phyloP scores from a whole-genome alignment of 768 basidiomycete species.

The Porpolomopsis calyptriformis region DNA sequence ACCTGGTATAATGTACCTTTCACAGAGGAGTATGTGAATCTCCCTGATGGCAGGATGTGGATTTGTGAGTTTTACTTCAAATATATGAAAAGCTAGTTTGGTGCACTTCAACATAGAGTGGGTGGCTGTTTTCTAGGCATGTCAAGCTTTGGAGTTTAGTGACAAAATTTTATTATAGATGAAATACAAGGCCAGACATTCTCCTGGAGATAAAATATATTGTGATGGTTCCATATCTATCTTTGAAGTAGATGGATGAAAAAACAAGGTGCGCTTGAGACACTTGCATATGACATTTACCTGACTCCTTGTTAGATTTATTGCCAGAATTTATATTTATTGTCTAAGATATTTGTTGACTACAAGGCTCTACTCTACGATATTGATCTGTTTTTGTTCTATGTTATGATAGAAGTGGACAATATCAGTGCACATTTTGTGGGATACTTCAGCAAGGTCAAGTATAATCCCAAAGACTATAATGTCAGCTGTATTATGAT shows the following conservation, averaged over 20 bases:
- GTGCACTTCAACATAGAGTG: constrained; percentile 76
- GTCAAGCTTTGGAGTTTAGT: background rate
- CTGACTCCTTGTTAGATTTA: constrained; percentile 57
- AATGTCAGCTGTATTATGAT: constrained; percentile 99
- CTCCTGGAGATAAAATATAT: constrained; percentile 98
- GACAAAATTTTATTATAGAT: constrained; percentile 35
- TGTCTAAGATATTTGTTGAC: constrained; percentile 98
- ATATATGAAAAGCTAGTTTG: constrained; percentile 93
- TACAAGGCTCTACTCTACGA: constrained; percentile 99
- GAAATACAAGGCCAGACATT: constrained; percentile 92
- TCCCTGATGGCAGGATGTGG: constrained; percentile 89
- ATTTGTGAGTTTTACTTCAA: constrained; percentile 97
- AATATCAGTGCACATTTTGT: constrained; percentile 88
- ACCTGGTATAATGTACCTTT: constrained; percentile 99
- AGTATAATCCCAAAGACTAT: constrained; percentile 88
- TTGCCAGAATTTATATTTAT: constrained; percentile 93
- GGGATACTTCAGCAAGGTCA: constrained; percentile 99
- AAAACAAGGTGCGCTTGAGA: constrained; percentile 66
- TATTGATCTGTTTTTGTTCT: constrained; percentile 98
- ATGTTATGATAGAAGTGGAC: constrained; percentile 90
- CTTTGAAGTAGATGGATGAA: constrained; percentile 96
- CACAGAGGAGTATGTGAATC: constrained; percentile 90
- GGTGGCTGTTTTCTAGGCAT: constrained; percentile 19
- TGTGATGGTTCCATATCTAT: constrained; percentile 80
- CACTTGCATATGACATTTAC: background rate